These are phyloP conservation scores for Rheum nobile DNA, from an alignment of 148 eudicot species.

Conservation along the genomic window DNA sequence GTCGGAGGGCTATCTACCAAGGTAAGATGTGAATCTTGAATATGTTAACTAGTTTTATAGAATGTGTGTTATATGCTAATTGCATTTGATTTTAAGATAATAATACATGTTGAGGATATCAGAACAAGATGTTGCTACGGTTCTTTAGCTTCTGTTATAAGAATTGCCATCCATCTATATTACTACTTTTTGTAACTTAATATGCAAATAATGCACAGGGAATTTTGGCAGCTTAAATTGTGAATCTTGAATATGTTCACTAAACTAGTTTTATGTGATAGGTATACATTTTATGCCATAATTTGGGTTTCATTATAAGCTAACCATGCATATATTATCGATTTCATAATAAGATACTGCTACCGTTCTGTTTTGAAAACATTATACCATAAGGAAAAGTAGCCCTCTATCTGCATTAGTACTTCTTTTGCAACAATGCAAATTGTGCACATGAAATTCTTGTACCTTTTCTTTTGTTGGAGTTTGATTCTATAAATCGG, in stretches of 20 bases:
- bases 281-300: too few relatives aligned
- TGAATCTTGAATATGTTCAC: neutral
- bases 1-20: slow-evolving; percentile 76
- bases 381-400: neutral
- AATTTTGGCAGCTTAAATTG: slow-evolving; percentile 11
- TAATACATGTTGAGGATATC: neutral
- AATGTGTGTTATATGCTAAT: too few relatives aligned
- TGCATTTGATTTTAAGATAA: neutral
- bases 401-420: neutral
- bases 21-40: slow-evolving; percentile 29
- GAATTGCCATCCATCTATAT: neutral
- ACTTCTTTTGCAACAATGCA: too few relatives aligned
- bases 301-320: neutral
- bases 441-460: neutral
- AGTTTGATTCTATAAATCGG: neutral
- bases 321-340: neutral
- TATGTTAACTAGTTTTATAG: too few relatives aligned
- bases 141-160: too few relatives aligned
- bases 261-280: too few relatives aligned
- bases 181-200: neutral
- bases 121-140: neutral
- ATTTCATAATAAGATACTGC: neutral
- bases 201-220: neutral
- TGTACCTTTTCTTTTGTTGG: neutral
- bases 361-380: too few relatives aligned